These are phyloP conservation scores for Rhodotorula sp. DNA, from an alignment of 1,284 basidiomycete genomes.

Conservation along the genomic window DNA sequence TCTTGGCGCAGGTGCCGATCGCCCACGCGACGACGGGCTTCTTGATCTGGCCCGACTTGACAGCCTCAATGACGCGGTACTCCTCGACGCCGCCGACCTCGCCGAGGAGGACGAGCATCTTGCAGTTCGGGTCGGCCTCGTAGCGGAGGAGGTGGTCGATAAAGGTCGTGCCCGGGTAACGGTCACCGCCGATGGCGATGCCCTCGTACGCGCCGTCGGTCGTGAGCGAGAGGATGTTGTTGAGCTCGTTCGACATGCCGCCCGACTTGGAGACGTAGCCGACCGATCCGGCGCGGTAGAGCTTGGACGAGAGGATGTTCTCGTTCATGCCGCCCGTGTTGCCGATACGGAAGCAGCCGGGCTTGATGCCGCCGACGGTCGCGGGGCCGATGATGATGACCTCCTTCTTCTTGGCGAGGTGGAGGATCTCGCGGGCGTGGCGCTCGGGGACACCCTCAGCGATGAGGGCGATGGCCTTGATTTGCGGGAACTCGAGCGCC, in stretches of 20 bases:
- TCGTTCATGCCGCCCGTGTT: conserved; percentile 99
- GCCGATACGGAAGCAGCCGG: conserved; percentile 98
- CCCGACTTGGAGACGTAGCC: conserved; percentile 99
- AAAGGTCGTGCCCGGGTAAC: conserved; percentile 97
- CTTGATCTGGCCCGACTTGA: conserved; percentile 88
- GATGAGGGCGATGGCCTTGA: conserved; percentile 87
- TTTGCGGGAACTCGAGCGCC: conserved; percentile 67
- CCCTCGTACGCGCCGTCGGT: conserved; percentile 99
- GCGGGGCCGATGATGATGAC: conserved; percentile 98
- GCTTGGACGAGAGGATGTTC: conserved; percentile 98
- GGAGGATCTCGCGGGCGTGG: conserved; percentile 93
- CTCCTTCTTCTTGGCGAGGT: conserved; percentile 78
- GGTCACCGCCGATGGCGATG: conserved; percentile 98
- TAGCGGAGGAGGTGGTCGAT: conserved; percentile 98
- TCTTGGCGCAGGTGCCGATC: conserved; percentile 99
- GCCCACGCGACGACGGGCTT: conserved; percentile 99
- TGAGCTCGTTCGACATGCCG: conserved; percentile 99
- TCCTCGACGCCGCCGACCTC: conserved; percentile 99
- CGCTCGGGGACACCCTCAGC: conserved; percentile 98
- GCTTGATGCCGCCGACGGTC: conserved; percentile 99
- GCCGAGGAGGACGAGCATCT: conserved; percentile 96
- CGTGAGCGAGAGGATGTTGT: conserved; percentile 95
- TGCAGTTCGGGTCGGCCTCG: conserved; percentile 95
- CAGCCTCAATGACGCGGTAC: conserved; percentile 97
- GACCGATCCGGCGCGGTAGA: conserved; percentile 95